Percentiles rank a stretch among this genome's conserved stretches.
Evolutionary conservation across 257 asterid genomes (phyloP).

Genomic region (Nicotiana otophora): DNA sequence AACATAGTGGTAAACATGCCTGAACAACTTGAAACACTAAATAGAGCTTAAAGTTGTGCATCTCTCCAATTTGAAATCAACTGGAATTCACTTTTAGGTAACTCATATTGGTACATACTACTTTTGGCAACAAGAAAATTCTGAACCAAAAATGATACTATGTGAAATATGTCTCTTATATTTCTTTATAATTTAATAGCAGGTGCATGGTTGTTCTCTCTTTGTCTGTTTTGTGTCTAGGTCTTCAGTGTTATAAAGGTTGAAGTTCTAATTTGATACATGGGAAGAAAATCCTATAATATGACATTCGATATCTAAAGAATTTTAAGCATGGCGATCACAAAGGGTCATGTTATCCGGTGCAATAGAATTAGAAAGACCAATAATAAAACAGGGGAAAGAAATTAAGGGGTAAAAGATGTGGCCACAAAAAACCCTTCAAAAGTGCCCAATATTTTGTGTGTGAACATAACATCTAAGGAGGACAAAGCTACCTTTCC

Average conservation of each 20-base stretch:
- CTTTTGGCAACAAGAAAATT: neutral
- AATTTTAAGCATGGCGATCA: neutral
- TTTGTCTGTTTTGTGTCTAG: neutral
- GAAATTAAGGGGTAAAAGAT: neutral
- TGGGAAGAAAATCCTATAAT: neutral
- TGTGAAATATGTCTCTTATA: neutral
- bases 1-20: neutral
- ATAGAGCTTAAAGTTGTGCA: neutral
- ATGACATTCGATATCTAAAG: neutral
- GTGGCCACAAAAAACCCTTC: neutral
- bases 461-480: neutral
- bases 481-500: neutral
- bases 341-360: neutral
- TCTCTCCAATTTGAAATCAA: neutral
- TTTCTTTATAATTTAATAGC: neutral
- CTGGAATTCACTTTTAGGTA: neutral
- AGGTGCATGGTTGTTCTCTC: neutral
- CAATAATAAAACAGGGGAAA: neutral
- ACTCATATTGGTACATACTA: no score
- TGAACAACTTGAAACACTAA: conserved; percentile 1
- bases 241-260: neutral
- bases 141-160: neutral
- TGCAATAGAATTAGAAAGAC: neutral
- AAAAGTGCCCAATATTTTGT: neutral
- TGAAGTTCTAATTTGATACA: neutral